A percentile compares a stretch with the other conserved stretches of the same genome.
Evolutionary conservation across 805 yeast genomes (phyloP).

Genomic region (Yarrowia bubula): DNA sequence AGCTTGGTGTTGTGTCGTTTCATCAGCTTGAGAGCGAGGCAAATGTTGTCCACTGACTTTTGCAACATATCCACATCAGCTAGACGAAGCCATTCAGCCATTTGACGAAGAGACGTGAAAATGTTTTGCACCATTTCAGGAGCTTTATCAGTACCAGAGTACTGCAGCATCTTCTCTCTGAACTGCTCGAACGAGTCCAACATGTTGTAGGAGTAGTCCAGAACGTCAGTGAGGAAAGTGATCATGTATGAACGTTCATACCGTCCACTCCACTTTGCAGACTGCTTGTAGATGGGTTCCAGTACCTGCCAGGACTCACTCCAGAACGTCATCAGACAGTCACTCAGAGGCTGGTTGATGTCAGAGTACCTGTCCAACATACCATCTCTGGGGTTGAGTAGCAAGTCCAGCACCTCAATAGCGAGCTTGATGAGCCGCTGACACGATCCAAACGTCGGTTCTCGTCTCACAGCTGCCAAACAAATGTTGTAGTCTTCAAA

Average conservation of each 20-base stretch:
- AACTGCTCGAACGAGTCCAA: conserved; percentile 64
- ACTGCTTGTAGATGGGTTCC: conserved; percentile 62
- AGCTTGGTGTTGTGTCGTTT: conserved; percentile 64
- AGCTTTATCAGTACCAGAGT: conserved; percentile 31
- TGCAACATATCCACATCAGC: conserved; percentile 73
- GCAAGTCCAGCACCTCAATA: conserved; percentile 65
- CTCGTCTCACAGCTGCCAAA: conserved; percentile 46
- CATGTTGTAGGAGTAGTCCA: conserved; percentile 70
- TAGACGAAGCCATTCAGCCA: conserved; percentile 77
- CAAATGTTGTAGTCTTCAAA: conserved; percentile 51
- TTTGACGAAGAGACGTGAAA: conserved; percentile 60
- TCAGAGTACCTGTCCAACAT: conserved; percentile 42
- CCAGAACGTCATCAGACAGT: conserved; percentile 57
- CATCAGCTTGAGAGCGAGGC: conserved; percentile 30
- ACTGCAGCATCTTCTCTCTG: conserved; percentile 3
- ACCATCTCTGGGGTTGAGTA: conserved; percentile 68
- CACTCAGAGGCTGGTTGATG: conserved; percentile 33
- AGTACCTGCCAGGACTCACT: conserved; percentile 67
- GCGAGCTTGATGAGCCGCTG: conserved; percentile 71
- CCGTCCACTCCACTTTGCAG: conserved; percentile 71
- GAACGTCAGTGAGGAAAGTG: conserved; percentile 82
- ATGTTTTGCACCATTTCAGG: conserved; percentile 41
- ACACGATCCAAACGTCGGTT: conserved; percentile 64
- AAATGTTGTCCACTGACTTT: conserved; percentile 68
- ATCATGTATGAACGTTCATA: conserved; percentile 57